Evolutionary conservation across 2,329 filamentous ascomycete species (phyloP), one percentile per base, ranked within the genome.

Genomic region (Fusarium fracticaudum): DNA sequence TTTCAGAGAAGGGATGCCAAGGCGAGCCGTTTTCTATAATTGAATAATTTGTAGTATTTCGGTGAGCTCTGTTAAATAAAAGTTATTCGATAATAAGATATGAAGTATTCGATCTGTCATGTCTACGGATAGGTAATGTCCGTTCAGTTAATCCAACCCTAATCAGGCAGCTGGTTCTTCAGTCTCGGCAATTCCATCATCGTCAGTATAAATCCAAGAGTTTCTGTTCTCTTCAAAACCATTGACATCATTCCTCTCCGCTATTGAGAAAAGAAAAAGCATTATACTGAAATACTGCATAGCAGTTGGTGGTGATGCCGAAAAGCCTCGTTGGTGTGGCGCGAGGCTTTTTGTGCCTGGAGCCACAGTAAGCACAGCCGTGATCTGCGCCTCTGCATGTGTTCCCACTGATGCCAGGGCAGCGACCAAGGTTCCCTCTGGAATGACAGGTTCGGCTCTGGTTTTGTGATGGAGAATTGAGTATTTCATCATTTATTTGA

Each of bases 271-370:
- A 50, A 43, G 31, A 43, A 50, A 38, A 22, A 31, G 11, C 40
- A 33, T 7, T 6, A 26, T 24, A 24, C 18, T 6, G 35, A 47
- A 14, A 12, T 26, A 4, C 18, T 38, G 47, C 43, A 60, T 55
- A 60, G 13, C 18, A 58, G 51, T 65, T 54, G 45, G 58, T 71
- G 69, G 67, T 71, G 48, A 71, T 29, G 69, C 55, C 62, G 55
- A 62, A 71, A 67, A 73, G 70, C 70, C 70, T 73, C 37, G 58
- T 53, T 67, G 44, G 45, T 58, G 71, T 62, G 71, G 71, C 66
- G 58, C 71, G 64, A 68, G 54, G 51, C 57, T 26, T 41, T 44
- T 40, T 43, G 62, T 71, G 67, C 51, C 62, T 63, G 40, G 70
- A 63, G 71, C 71, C 57, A 71, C 48, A 60, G 37, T 35, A 43